phyloP scores from a whole-genome alignment of 2,329 filamentous ascomycete genomes.

The Aplosporella prunicola region DNA sequence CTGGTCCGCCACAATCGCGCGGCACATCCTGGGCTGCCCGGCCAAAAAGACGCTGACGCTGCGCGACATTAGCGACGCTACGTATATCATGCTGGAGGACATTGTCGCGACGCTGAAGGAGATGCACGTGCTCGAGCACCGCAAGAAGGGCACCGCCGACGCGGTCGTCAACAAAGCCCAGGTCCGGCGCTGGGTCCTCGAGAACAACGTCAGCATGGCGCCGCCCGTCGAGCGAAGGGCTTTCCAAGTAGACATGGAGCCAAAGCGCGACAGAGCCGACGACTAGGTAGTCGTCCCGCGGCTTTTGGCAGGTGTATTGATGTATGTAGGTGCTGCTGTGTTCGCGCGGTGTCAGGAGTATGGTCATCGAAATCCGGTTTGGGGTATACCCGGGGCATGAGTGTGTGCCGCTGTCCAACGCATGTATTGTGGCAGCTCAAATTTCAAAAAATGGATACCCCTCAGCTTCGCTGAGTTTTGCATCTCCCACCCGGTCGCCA shows the following conservation, averaged over 20 bases:
- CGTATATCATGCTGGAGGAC: slow-evolving; percentile 79
- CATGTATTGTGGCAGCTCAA: too few species aligned
- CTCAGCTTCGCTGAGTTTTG: too few species aligned
- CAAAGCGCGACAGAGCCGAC: slow-evolving; percentile 1
- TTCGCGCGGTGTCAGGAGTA: background rate
- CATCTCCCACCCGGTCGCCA: too few species aligned
- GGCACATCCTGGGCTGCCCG: slow-evolving; percentile 45
- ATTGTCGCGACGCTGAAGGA: slow-evolving; percentile 67
- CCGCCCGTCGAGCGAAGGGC: slow-evolving; percentile 6
- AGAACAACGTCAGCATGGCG: slow-evolving; percentile 5
- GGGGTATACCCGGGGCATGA: too few species aligned
- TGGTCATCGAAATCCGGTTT: too few species aligned
- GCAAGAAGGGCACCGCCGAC: slow-evolving; percentile 2
- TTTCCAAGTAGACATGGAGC: slow-evolving; percentile 2
- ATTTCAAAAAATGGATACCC: too few species aligned
- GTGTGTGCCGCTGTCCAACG: too few species aligned
- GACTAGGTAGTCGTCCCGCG: background rate
- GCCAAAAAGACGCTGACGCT: slow-evolving; percentile 51
- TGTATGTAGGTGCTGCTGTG: background rate
- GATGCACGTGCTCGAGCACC: slow-evolving; percentile 46
- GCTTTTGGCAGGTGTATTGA: background rate
- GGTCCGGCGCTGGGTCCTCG: slow-evolving; percentile 8
- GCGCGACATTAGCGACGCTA: slow-evolving; percentile 62
- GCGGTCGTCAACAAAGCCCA: slow-evolving; percentile 8
- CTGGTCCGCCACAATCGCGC: slow-evolving; percentile 75